Evolutionary conservation across 1,139 yeast genomes (phyloP).

Genomic region (Pneumocystis oryctolagi): DNA sequence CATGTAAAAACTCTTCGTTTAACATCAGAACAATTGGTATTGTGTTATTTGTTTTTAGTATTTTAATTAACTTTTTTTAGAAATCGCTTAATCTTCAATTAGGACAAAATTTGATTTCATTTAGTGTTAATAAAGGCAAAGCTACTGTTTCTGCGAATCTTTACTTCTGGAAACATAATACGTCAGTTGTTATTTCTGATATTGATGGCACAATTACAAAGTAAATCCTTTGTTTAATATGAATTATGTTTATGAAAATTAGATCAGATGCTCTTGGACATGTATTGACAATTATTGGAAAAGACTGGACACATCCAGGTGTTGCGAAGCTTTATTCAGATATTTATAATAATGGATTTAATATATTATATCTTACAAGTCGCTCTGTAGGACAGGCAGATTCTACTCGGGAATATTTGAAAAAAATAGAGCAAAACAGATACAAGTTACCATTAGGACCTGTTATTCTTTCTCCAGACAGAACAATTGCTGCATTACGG

Average conservation of each 20-base stretch:
- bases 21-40: constrained; percentile 69
- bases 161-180: constrained; percentile 68
- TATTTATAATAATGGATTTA: constrained; percentile 74
- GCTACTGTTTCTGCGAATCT: constrained; percentile 62
- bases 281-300: constrained; percentile 79
- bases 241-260: neutral
- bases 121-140: constrained; percentile 68
- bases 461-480: constrained; percentile 85
- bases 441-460: constrained; percentile 75
- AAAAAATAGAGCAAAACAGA: constrained; percentile 50
- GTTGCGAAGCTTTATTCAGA: constrained; percentile 85
- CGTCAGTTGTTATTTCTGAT: constrained; percentile 90
- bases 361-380: constrained; percentile 84
- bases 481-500: constrained; percentile 83
- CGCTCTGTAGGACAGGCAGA: constrained; percentile 95
- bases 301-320: constrained; percentile 97
- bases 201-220: constrained; percentile 97
- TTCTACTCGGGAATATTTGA: constrained; percentile 68
- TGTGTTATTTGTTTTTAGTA: neutral
- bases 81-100: constrained; percentile 53
- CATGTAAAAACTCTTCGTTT: constrained; percentile 75
- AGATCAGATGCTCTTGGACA: constrained; percentile 90
- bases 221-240: constrained; percentile 6
- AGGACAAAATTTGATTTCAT: constrained; percentile 67
- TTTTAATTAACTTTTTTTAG: constrained; percentile 1